Evolutionary conservation across 305 asterid genomes (phyloP).

Genomic region (Solanum hybrid): DNA sequence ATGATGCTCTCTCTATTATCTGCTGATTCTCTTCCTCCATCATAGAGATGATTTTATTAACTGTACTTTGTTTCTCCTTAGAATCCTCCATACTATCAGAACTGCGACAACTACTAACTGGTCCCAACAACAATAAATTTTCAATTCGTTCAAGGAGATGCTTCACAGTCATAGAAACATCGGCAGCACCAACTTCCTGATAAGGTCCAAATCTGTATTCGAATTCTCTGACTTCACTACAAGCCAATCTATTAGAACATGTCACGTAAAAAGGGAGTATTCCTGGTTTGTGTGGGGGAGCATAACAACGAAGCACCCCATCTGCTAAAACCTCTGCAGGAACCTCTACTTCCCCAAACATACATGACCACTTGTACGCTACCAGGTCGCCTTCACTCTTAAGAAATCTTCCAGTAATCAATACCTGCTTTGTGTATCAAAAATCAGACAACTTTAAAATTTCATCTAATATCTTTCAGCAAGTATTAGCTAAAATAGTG

Average conservation of each 20-base stretch:
- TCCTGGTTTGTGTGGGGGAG: conserved; percentile 71
- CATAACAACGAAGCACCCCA: conserved; percentile 66
- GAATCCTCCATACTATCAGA: conserved; percentile 19
- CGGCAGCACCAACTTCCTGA: conserved; percentile 22
- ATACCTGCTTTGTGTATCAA: conserved; percentile 43
- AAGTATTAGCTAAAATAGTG: not conserved
- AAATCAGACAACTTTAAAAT: conserved; percentile 1
- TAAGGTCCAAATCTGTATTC: conserved; percentile 49
- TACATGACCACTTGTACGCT: conserved; percentile 63
- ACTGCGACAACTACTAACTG: conserved; percentile 22
- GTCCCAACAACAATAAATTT: conserved; percentile 33
- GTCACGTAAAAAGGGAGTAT: conserved; percentile 71
- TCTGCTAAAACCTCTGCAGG: conserved; percentile 62
- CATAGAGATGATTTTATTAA: conserved; percentile 34
- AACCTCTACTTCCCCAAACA: conserved; percentile 94
- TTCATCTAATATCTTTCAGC: not conserved
- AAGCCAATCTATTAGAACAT: conserved; percentile 76
- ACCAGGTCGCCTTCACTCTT: conserved; percentile 41
- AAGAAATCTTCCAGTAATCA: conserved; percentile 58
- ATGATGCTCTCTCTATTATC: conserved; percentile 28
- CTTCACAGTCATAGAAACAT: conserved; percentile 29
- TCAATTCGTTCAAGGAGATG: conserved; percentile 59
- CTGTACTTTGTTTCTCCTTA: conserved; percentile 29
- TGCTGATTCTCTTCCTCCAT: conserved; percentile 51
- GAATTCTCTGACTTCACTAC: conserved; percentile 89